Evolutionary conservation across 2,329 filamentous ascomycete genomes (phyloP), one percentile per base, ranked within the genome.

Genomic region (Lasiodiplodia hormozganensis): DNA sequence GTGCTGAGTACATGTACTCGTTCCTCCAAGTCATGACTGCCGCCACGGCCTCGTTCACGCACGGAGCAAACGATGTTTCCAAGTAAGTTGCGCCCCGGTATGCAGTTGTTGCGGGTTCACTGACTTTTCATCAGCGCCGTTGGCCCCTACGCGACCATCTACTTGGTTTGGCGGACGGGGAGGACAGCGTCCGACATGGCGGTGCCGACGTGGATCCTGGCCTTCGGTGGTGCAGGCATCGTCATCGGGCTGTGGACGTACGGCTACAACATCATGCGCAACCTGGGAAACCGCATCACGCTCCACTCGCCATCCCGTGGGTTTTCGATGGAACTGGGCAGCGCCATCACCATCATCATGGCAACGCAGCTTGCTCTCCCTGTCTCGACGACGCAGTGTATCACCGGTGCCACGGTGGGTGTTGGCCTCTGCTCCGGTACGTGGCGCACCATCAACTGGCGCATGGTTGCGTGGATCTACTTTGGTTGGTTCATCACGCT

Each of bases 41-140:
- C 69, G 90, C 89, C 81, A 92, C 90, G 69, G 90, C 90, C 38
- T 91, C 89, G 2, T 92, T 92, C 73, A 89, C 89, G 1, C 90
- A 91, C 79, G 89, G 89, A 28, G 87, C 88, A 72, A 91, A 91
- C 76, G 89, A 91, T 70, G 86, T 91, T 7, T 51, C 58, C 40
- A 62, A 62, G 58, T 62, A 36, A 51, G 58, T 23, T 82, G 86
- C 72, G 72, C 3, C 73, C 75, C 10, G 74, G 72, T 7, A n/a
- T 14, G 23, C 23, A 23, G 23, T 23, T 23, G 23, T 23, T 23
- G 23, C 23, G 23, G 23, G 23, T 23, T 23, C 23, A 23, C 23
- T 36, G 7, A 36, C 53, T 6, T 6, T 12, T 28, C 16, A 1
- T 8, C 23, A 67, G 53, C 56, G 57, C 88, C 34, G 84, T 89